Percentiles rank a stretch among this genome's conserved stretches.
Conservation (phyloP, 495 filamentous ascomycete genomes). For the Trichoderma virens region DNA sequence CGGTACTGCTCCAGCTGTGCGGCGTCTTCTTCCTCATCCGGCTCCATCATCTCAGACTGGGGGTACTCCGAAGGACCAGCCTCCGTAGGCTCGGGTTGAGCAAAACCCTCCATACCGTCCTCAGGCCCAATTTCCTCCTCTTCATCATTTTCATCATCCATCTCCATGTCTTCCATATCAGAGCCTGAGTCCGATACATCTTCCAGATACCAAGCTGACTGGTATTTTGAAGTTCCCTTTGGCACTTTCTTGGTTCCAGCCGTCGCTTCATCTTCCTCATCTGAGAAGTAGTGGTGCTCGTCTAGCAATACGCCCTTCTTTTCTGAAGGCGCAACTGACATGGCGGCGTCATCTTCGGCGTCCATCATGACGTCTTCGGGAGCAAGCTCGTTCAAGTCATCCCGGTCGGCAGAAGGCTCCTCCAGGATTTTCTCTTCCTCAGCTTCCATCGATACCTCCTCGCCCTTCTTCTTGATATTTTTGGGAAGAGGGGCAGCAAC, state of each 20-base stretch:
- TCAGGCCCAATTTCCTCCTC: conserved; percentile 51
- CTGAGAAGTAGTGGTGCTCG: conserved; percentile 96
- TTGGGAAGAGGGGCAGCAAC: conserved; percentile 55
- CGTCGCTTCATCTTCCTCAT: conserved; percentile 48
- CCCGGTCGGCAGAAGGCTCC: conserved; percentile 63
- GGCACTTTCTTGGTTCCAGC: conserved; percentile 66
- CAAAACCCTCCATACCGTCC: conserved; percentile 71
- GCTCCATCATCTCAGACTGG: conserved; percentile 81
- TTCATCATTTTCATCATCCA: conserved; percentile 45
- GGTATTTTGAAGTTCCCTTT: conserved; percentile 86
- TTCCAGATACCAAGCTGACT: conserved; percentile 85
- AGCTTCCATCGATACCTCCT: conserved; percentile 55
- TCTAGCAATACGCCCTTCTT: conserved; percentile 82
- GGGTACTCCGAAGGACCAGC: conserved; percentile 75
- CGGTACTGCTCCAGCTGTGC: conserved; percentile 72
- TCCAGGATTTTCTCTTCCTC: conserved; percentile 51
- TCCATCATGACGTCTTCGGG: conserved; percentile 72
- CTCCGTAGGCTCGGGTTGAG: conserved; percentile 64
- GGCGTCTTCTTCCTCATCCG: conserved; percentile 78
- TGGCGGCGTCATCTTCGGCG: conserved; percentile 53
- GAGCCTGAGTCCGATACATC: conserved; percentile 80
- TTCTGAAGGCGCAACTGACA: conserved; percentile 34
- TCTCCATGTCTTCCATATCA: conserved; percentile 67
- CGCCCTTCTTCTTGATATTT: conserved; percentile 50
- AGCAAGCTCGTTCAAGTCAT: conserved; percentile 74